Conservation (phyloP, 345 rosid genomes). For the Populus euphratica region DNA sequence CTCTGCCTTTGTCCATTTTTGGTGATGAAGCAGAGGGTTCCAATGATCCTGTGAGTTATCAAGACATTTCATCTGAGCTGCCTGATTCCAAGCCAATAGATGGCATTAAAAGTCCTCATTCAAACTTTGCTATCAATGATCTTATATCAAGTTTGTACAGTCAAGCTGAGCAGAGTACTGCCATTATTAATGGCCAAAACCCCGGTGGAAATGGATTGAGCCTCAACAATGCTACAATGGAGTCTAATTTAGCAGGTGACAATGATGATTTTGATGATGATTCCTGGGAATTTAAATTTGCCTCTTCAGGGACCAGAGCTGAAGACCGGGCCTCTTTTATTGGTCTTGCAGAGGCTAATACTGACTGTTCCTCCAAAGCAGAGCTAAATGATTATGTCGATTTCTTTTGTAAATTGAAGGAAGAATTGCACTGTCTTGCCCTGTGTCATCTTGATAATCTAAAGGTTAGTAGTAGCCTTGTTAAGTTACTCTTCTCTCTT, state of each 20-base stretch:
- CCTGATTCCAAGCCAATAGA: constrained; percentile 20
- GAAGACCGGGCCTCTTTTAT: constrained; percentile 23
- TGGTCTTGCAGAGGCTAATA: constrained; percentile 27
- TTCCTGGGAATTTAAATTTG: constrained; percentile 73
- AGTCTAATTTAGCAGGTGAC: constrained; percentile 27
- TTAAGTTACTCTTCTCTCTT: constrained; percentile 1
- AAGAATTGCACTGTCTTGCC: constrained; percentile 46
- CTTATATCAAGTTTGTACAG: constrained; percentile 72
- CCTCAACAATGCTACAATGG: constrained; percentile 23
- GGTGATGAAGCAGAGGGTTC: constrained; percentile 49
- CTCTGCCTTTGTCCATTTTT: constrained; percentile 64
- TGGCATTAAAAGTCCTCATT: constrained; percentile 28
- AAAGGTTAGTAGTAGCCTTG: constrained; percentile 49
- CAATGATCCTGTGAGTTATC: constrained; percentile 37
- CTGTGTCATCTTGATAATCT: constrained; percentile 51
- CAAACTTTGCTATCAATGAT: constrained; percentile 53
- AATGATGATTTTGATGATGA: constrained; percentile 54
- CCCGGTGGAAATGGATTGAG: constrained; percentile 31
- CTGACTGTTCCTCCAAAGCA: constrained; percentile 20
- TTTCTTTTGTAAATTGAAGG: constrained; percentile 59
- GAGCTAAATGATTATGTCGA: constrained; percentile 40
- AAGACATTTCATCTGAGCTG: constrained; percentile 35
- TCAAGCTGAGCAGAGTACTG: constrained; percentile 47
- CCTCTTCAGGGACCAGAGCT: constrained; percentile 29
- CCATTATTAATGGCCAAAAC: constrained; percentile 29